Evolutionary conservation across 2,329 filamentous ascomycete genomes (phyloP).

Genomic region (Aplosporella prunicola): DNA sequence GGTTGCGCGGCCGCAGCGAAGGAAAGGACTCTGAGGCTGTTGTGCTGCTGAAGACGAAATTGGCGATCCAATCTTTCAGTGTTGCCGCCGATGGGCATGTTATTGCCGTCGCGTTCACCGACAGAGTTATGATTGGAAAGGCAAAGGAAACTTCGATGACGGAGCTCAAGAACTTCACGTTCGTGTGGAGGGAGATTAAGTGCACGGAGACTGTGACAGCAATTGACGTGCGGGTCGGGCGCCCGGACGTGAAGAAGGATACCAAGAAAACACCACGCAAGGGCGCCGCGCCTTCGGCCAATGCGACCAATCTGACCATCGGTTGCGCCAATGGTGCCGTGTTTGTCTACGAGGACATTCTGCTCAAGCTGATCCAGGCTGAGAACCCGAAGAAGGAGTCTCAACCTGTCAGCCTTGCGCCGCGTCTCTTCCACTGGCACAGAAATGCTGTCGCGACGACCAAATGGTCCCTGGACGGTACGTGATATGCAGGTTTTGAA

Average conservation of each 20-base stretch:
- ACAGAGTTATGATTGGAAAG: slow-evolving; percentile 53
- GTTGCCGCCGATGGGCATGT: slow-evolving; percentile 47
- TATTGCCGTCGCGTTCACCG: slow-evolving; percentile 47
- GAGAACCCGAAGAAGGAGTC: slow-evolving; percentile 33
- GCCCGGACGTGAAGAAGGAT: slow-evolving; percentile 49
- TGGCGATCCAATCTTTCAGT: slow-evolving; percentile 29
- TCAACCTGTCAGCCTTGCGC: slow-evolving; percentile 30
- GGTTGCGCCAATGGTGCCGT: slow-evolving; percentile 71
- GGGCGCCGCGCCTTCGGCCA: slow-evolving; percentile 20
- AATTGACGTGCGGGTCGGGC: slow-evolving; percentile 22
- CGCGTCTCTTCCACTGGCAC: slow-evolving; percentile 82
- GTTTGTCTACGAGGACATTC: slow-evolving; percentile 68
- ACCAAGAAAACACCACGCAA: slow-evolving; percentile 20
- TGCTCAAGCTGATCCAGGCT: slow-evolving; percentile 44
- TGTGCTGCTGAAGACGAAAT: slow-evolving; percentile 26
- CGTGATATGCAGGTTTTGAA: slow-evolving; percentile 18
- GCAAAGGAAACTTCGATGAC: slow-evolving; percentile 26
- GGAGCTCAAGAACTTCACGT: slow-evolving; percentile 32
- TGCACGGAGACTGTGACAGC: slow-evolving; percentile 50
- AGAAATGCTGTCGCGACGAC: slow-evolving; percentile 70
- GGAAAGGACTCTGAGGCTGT: slow-evolving; percentile 3
- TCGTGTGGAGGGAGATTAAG: slow-evolving; percentile 46
- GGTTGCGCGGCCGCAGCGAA: slow-evolving; percentile 8
- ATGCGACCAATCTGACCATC: slow-evolving; percentile 62
- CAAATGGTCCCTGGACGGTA: slow-evolving; percentile 90